Percentiles rank a stretch among this genome's conserved stretches.
Conservation (phyloP, 1,284 basidiomycete species). For the Exsudoporus floridanus region DNA sequence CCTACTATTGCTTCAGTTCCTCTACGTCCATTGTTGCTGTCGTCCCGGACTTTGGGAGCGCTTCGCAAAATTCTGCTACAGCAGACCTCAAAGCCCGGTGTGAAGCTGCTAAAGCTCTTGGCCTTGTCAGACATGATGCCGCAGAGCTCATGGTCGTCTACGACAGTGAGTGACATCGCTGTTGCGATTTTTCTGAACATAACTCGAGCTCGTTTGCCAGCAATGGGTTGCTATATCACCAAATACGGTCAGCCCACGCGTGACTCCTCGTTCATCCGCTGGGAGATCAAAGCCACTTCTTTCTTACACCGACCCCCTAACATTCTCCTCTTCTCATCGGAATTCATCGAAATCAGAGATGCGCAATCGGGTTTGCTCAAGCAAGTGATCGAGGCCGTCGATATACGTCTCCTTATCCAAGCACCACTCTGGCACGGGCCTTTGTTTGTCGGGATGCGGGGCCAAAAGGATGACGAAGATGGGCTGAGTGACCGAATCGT, state of each 20-base stretch:
- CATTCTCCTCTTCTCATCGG: constrained; percentile 66
- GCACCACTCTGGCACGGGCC: constrained; percentile 42
- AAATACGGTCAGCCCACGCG: constrained; percentile 65
- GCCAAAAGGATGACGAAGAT: constrained; percentile 50
- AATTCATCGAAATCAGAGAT: constrained; percentile 72
- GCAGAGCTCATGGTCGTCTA: constrained; percentile 69
- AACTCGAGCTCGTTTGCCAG: constrained; percentile 31
- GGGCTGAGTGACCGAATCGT: constrained; percentile 61
- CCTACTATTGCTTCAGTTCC: constrained; percentile 34
- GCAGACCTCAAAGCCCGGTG: constrained; percentile 61
- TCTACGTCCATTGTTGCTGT: constrained; percentile 43
- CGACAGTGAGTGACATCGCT: constrained; percentile 50
- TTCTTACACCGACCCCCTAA: constrained; percentile 60
- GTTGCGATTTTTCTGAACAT: not conserved
- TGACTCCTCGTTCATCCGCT: constrained; percentile 61
- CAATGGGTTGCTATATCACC: constrained; percentile 70
- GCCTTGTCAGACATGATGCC: constrained; percentile 57
- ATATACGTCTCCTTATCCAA: constrained; percentile 58
- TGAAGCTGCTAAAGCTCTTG: constrained; percentile 60
- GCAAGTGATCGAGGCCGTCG: constrained; percentile 69
- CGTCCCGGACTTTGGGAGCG: constrained; percentile 61
- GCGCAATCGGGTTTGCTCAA: constrained; percentile 61
- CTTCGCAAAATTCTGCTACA: constrained; percentile 40
- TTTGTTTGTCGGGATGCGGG: constrained; percentile 60
- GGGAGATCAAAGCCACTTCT: constrained; percentile 65